Base-by-base conservation (phyloP, 345 rosid species). In the Psidium friedrichsthalianum region DNA sequence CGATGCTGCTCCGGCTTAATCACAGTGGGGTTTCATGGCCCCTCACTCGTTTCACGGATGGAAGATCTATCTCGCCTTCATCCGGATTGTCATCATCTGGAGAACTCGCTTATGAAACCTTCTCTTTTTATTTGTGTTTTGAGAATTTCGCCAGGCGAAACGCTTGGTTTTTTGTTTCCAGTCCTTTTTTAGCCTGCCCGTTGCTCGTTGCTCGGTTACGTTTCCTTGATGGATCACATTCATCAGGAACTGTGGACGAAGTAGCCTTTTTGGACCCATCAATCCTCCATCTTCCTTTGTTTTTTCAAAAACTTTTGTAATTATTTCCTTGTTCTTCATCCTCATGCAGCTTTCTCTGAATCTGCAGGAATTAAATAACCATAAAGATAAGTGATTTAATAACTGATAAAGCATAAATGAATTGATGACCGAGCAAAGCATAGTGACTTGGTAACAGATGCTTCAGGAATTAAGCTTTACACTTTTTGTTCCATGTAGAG, bases 301-400 rank as follows among this genome's bases (percentile, higher is more conserved):
- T 94, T 91, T 92, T 94, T 96, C 78, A 95, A 91, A 94, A 95
- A 91, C 91, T 83, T 88, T 87, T 93, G 92, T 54, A 91, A 91
- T 51, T 86, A 47, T 87, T 88, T 52, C 91, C 93, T 69, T 91
- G 93, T 87, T 90, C 90, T 85, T 91, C 93, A 25, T 91, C 82
- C 91, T 86, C 85, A 91, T 91, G 93, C 74, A 91, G 88, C 54
- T 90, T 89, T 85, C 93, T 89, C 90, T 91, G 99, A 87, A 92
- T 95, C 99, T 97, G 94, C 83, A 59, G 40, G 74, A 54, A 87
- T 29, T 61, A 59, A 57, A 57, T 78, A 58, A 88, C 61, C 14
- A 5, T 54, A 53, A 54, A 54, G 57, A 29, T 18, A 54, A 52
- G 13, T 16, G 78, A 52, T 13, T 81, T 49, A 54, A 57, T 78